phyloP scores from a whole-genome alignment of 2,329 filamentous ascomycete genomes.

The Alternaria arbusti region DNA sequence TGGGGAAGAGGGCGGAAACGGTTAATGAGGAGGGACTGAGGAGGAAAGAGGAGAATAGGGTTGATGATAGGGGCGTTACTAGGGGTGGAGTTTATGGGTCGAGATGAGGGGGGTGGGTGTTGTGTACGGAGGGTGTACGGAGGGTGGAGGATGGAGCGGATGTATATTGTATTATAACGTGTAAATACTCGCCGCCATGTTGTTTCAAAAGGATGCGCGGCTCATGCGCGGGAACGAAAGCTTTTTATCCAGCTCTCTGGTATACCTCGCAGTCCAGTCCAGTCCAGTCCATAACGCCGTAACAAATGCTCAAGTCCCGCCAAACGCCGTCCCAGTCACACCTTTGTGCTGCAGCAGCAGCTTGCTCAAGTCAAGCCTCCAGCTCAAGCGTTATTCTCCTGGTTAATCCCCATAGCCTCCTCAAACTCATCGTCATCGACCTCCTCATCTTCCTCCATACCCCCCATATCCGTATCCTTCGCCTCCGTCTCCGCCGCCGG shows the following conservation, averaged over 20 bases:
- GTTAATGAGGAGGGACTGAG: neutral
- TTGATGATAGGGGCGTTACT: constrained; percentile 25
- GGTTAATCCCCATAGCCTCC: constrained; percentile 42
- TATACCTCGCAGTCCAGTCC: constrained; percentile 22
- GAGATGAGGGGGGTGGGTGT: neutral
- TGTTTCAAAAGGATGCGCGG: neutral
- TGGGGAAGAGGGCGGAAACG: constrained; percentile 27
- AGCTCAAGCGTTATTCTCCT: neutral
- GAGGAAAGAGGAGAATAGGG: constrained; percentile 25
- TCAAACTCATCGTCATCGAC: constrained; percentile 56
- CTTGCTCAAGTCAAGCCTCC: no score
- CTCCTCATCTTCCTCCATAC: constrained; percentile 45
- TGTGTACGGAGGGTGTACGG: no score
- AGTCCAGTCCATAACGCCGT: constrained; percentile 22
- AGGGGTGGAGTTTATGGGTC: constrained; percentile 24
- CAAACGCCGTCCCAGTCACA: constrained; percentile 3
- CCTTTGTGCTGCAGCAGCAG: no score
- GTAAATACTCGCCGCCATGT: constrained; percentile 1
- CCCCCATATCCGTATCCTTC: constrained; percentile 39
- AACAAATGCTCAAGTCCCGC: constrained; percentile 16
- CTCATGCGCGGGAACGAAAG: no score
- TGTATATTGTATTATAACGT: constrained; percentile 18
- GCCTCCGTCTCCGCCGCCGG: constrained; percentile 22
- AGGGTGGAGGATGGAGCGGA: neutral
- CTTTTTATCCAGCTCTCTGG: constrained; percentile 30